Evolutionary conservation across 495 filamentous ascomycete species (phyloP).

Genomic region (Opeltia flavorubescens): DNA sequence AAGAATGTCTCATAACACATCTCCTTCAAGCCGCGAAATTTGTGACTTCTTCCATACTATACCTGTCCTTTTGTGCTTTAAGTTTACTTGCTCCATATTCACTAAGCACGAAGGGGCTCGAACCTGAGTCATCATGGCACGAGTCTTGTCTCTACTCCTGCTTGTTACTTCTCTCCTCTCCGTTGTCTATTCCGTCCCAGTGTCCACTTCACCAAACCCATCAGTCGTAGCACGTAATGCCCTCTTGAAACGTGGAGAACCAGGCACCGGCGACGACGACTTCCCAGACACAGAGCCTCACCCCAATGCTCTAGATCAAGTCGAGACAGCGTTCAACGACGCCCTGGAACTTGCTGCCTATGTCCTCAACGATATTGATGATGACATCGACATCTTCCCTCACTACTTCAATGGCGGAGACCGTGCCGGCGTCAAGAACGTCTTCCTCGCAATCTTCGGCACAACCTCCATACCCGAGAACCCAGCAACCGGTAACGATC

Average conservation of each 20-base stretch:
- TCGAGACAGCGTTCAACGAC: background rate
- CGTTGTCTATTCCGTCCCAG: background rate
- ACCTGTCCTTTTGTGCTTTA: background rate
- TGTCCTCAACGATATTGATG: background rate
- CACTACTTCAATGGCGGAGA: slow-evolving; percentile 1
- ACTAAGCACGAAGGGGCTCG: too few species aligned
- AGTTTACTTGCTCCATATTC: too few species aligned
- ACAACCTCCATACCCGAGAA: background rate
- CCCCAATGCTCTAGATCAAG: background rate
- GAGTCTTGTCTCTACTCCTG: background rate
- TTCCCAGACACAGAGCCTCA: background rate
- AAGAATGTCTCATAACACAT: too few species aligned
- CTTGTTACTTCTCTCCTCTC: background rate
- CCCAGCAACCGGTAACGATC: background rate
- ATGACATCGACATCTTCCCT: background rate
- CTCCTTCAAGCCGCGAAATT: too few species aligned
- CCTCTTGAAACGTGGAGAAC: background rate
- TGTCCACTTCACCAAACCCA: background rate
- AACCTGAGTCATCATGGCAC: background rate
- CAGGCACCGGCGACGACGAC: background rate
- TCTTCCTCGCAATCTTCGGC: background rate
- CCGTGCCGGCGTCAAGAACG: background rate
- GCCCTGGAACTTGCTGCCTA: background rate
- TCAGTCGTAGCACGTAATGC: background rate
- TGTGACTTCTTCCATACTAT: too few species aligned